Evolutionary conservation across 768 basidiomycete genomes (phyloP), one percentile per base, ranked within the genome.

Genomic region (Krasilnikovozyma curviuscula): DNA sequence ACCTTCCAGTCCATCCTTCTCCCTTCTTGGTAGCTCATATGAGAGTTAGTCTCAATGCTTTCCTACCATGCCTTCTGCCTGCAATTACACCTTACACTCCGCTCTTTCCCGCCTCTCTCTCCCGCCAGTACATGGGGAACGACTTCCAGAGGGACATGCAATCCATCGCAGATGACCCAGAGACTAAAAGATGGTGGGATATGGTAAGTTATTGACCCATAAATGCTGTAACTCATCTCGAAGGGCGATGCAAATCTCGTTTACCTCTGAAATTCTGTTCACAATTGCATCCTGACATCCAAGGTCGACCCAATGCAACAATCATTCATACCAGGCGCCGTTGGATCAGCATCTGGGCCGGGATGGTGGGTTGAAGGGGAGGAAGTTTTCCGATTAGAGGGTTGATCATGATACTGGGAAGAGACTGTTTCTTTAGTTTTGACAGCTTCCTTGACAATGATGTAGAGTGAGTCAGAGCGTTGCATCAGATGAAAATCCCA

Each of bases 111-210:
- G n/a, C n/a, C n/a, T n/a, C n/a, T n/a, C n/a, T n/a, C n/a, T n/a
- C n/a, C n/a, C n/a, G n/a, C n/a, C n/a, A n/a, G n/a, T 83, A 83
- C 56, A 73, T 68, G 0, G 82, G 81, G 0, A 50, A 65, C 3
- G 72, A 83, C 55, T 81, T 73, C 32, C 73, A 71, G 34, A 66
- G 53, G 13, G 81, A 83, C 56, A 82, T 83, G 79, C 68, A 65
- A 30, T 67, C 59, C 19, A 69, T 81, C 25, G 76, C 70, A 3
- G 72, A 73, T 16, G 78, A 81, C 58, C 68, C 72, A 14, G 75
- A 77, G 58, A 83, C 80, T n/a, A 71, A 70, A 60, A 61, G 71
- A 50, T 83, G 81, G 81, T 83, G 82, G 81, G 65, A 68, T 30
- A 31, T 52, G 55, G 60, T 81, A 41, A 59, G 58, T 57, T 19